A percentile compares a stretch with the other conserved stretches of the same genome.
phyloP scores from a whole-genome alignment of 495 filamentous ascomycete genomes.

The Penicillium silybi region DNA sequence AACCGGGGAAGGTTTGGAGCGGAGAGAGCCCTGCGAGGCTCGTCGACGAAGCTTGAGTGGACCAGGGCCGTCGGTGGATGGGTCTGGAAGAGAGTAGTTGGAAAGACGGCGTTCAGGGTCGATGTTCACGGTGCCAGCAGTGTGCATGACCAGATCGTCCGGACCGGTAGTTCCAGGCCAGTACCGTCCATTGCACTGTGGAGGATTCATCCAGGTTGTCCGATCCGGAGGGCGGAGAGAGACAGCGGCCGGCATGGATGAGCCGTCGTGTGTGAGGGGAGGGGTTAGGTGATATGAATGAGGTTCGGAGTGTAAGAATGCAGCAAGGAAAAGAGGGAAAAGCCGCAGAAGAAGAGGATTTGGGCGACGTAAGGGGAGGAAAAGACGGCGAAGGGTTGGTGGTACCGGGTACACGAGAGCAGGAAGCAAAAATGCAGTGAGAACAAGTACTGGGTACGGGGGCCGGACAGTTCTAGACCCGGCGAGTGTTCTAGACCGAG shows the following conservation, averaged over 20 bases:
- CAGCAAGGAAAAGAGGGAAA: slow-evolving; percentile 3
- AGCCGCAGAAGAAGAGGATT: slow-evolving; percentile 1
- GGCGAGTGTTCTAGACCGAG: slow-evolving; percentile 23
- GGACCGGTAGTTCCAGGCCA: slow-evolving; percentile 24
- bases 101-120: slow-evolving; percentile 17
- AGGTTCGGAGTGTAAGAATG: neutral
- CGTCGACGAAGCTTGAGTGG: slow-evolving; percentile 34
- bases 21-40: slow-evolving; percentile 40
- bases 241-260: slow-evolving; percentile 15
- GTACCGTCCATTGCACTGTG: slow-evolving; percentile 37
- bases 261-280: neutral
- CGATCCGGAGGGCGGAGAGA: slow-evolving; percentile 14
- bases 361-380: slow-evolving; percentile 13
- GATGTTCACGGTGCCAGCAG: slow-evolving; percentile 18
- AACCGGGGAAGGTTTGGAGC: slow-evolving; percentile 36
- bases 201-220: slow-evolving; percentile 32
- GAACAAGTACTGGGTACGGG: slow-evolving; percentile 14
- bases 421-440: neutral
- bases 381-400: slow-evolving; percentile 1
- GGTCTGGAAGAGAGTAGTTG: slow-evolving; percentile 14
- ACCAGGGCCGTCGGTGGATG: slow-evolving; percentile 9
- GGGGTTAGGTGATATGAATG: neutral
- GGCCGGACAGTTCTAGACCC: slow-evolving; percentile 10
- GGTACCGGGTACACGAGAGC: slow-evolving; percentile 15
- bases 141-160: slow-evolving; percentile 31